Evolutionary conservation across 1,139 yeast species (phyloP), one percentile per base, ranked within the genome.

Genomic region (Sugiyamaella paludigena): DNA sequence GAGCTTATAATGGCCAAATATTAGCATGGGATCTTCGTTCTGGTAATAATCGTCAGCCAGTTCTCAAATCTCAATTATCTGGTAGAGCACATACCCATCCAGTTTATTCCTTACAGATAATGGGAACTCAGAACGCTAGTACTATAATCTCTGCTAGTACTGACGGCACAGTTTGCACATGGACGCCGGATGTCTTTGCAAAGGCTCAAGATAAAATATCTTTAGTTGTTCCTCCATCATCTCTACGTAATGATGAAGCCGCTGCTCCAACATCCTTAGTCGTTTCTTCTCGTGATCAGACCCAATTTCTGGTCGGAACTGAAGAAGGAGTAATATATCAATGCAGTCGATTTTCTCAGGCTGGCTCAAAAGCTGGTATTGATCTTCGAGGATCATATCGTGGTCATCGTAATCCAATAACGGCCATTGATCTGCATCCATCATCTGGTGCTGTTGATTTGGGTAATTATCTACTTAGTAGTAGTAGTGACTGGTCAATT

Each of bases 1-100:
- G 77, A 1, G 75, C 77, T 7, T 73, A 71, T 51, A 75, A 74
- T 57, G 81, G 81, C 11, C 79, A 75, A 53, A 54, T 77, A 2
- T 52, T 73, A 35, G 62, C 70, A 1, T 77, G 79, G 80, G 78
- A 77, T 42, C 57, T 73, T 42, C 62, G 73, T 16, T 50, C 64
- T 1, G 55, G 57, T 45, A 45, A 62, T 31, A 47, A 48, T 45
- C 36, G 37, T 12, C 53, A 51, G 42, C 73, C 72, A 7, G 65
- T 62, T 40, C 63, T 61, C 47, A 67, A 51, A 16, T 64, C 75
- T 1, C 68, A 67, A 27, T 59, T 60, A 40, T 66, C 60, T 2
- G 63, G 65, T 4, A 54, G 59, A 2, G 74, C 75, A 1, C 80
- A 76, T 52, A 58, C 74, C 1, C 71, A 70, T 49, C 79, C 80